These are phyloP conservation scores for Aspergillus sparsus DNA, from an alignment of 495 filamentous ascomycete genomes.

Conservation along the genomic window DNA sequence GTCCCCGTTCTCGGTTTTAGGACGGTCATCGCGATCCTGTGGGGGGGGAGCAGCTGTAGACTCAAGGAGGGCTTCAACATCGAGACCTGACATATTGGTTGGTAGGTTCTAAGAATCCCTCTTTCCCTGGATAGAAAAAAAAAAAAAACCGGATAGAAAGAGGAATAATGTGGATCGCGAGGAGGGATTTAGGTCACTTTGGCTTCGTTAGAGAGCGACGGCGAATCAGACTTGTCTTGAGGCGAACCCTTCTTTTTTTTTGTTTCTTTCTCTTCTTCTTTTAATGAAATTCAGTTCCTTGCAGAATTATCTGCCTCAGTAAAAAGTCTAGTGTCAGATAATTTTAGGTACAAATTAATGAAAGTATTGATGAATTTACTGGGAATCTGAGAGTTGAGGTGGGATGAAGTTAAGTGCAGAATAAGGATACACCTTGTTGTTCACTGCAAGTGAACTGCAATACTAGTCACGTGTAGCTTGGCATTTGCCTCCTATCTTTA, in stretches of 20 bases:
- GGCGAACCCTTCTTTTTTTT: slow-evolving; percentile 44
- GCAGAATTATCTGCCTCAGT: slow-evolving; percentile 15
- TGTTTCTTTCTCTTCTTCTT: too few species aligned
- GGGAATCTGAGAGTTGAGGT: background rate
- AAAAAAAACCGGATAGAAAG: slow-evolving; percentile 23
- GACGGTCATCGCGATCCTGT: slow-evolving; percentile 60
- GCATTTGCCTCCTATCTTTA: slow-evolving; percentile 20
- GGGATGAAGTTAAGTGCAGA: slow-evolving; percentile 13
- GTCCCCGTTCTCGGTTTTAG: slow-evolving; percentile 57
- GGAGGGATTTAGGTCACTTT: slow-evolving; percentile 48
- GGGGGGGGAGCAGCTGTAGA: slow-evolving; percentile 69
- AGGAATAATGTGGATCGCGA: slow-evolving; percentile 25
- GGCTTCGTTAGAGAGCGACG: slow-evolving; percentile 46
- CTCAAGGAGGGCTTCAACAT: slow-evolving; percentile 92
- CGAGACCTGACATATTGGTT: slow-evolving; percentile 77
- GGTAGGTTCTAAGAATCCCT: slow-evolving; percentile 21
- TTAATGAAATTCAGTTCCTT: slow-evolving; percentile 11
- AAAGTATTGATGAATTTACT: slow-evolving; percentile 3
- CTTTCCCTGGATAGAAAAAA: slow-evolving; percentile 16
- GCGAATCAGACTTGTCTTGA: slow-evolving; percentile 29
- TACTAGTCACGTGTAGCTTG: slow-evolving; percentile 22
- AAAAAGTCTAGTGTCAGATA: background rate
- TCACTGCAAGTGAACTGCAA: slow-evolving; percentile 5
- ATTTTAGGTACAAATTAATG: background rate
- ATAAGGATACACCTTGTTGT: slow-evolving; percentile 6